A percentile compares a stretch with the other conserved stretches of the same genome.
These are phyloP conservation scores for Neurospora sp. DNA, from an alignment of 2,329 filamentous ascomycete genomes.

Conservation along the genomic window DNA sequence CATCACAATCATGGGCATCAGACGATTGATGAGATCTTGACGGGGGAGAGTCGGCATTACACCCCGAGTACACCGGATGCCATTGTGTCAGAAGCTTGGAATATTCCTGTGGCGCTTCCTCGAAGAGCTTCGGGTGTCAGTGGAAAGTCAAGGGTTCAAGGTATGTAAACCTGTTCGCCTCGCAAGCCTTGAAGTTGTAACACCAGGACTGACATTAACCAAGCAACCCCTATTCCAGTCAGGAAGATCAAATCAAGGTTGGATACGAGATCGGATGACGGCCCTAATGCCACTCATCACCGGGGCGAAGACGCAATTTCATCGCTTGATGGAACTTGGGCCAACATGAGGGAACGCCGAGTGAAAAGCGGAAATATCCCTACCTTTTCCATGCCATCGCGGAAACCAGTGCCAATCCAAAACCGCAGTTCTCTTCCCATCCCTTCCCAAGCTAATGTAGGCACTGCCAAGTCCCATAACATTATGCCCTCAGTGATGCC, in stretches of 20 bases:
- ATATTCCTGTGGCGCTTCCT: constrained; percentile 7
- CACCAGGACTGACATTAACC: not conserved
- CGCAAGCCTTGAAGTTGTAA: not conserved
- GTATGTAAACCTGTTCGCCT: not conserved
- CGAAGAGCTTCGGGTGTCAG: constrained; percentile 1
- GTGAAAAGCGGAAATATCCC: not conserved
- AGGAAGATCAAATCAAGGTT: not conserved
- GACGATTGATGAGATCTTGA: not conserved
- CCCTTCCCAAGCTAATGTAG: not conserved
- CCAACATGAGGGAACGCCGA: not conserved
- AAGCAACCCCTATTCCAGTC: not conserved
- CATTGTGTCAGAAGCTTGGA: constrained; percentile 8
- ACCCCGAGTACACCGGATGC: constrained; percentile 1
- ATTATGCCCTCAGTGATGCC: not conserved
- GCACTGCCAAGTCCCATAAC: not conserved
- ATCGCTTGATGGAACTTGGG: not conserved
- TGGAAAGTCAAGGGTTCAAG: not conserved
- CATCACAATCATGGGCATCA: not conserved
- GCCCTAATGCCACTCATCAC: not conserved
- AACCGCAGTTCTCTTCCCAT: not conserved
- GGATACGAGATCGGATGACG: not conserved
- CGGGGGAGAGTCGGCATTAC: not conserved
- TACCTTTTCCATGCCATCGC: not conserved
- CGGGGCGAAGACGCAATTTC: not conserved
- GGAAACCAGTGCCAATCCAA: not conserved